Base-by-base conservation (phyloP, 2,329 filamentous ascomycete species). In the Xylariaceae sp. region DNA sequence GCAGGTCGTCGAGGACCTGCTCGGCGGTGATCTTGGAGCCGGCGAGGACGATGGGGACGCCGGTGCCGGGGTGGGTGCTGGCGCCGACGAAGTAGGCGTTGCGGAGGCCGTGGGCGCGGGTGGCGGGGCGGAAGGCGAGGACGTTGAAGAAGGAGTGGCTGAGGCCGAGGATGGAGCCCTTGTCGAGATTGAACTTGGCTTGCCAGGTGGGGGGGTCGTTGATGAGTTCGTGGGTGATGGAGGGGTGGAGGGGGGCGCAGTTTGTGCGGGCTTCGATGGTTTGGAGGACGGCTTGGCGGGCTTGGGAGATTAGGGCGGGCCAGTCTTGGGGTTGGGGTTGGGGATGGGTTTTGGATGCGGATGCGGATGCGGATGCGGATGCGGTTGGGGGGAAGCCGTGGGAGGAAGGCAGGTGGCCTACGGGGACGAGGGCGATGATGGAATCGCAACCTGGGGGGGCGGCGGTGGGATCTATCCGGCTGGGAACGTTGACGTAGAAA, bases 401-500 rank as follows among this genome's bases (percentile, higher is more conserved):
- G 35, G 81, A 83, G 46, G 71, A 76, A 30, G 80, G 69, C 1
- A 89, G 74, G 65, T 89, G 86, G 0, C 87, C 87, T 1, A 87
- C 84, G 0, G 87, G 87, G 0, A 90, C 85, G 4, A 90, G 76
- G 1, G 88, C 84, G 11, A 89, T 83, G 46, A 90, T 70, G 1
- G 80, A 75, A 64, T 91, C 87, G 61, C 79, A 80, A 1, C 79
- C 83, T 2, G 75, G 68, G 0, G 87, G 87, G 0, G 87, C 86
- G 1, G 87, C 87, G 0, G 78, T 78, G 0, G 81, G 73, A 60
- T 90, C 87, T 6, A 89, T 77, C 9, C 86, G 78, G 46, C 80
- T 86, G 0, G 87, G 87, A 0, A 90, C 86, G 65, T 90, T 89
- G 70, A 90, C 80, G 70, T 90, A 90, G 73, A 90, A 91, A 53